Evolutionary conservation across 2,329 filamentous ascomycete genomes (phyloP), one percentile per base, ranked within the genome.

Genomic region (Colletotrichum gloeosporioides): DNA sequence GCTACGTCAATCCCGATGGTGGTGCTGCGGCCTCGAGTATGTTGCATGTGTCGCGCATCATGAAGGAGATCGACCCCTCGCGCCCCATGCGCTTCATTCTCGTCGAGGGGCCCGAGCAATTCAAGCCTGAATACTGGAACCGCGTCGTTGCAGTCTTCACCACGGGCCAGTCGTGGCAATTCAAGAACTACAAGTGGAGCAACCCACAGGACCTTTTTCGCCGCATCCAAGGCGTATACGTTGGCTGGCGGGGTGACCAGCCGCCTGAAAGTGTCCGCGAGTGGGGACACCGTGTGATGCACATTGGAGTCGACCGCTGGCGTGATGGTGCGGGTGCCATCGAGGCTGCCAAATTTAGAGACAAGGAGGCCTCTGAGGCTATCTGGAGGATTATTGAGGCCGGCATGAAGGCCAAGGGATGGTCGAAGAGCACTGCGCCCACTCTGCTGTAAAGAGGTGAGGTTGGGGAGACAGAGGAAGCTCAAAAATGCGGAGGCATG

Each of bases 61-160:
- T 99, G 79, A 95, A 94, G 72, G 88, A 89, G 55, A 90, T 97
- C 79, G 92, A 95, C 82, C 88, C 93, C 4, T 87, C 89, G 69
- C 92, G 94, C 18, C 93, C 95, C 2, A 92, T 97, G 82, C 95
- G 96, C 63, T 99, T 99, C 88, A 98, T 99, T 82, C 92, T 99
- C 53, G 96, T 99, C 70, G 97, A 99, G 84, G 94, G 93, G 22
- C 95, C 96, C 0, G 94, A 98, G 82, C 94, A 97, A 84, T 99
- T 99, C 90, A 98, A 98, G 84, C 97, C 97, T 0, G 96, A 99
- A 83, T 98, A 99, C 88, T 99, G 97, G 97, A 93, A 93, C 81
- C 93, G 96, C 68, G 94, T 99, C 8, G 97, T 98, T 3, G 97
- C 95, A 15, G 96, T 99, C 73, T 99, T 99, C 87, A 99, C 97